Base-by-base conservation (phyloP, 202 grass and related monocot species). In the Dendrocalamus latiflorus region DNA sequence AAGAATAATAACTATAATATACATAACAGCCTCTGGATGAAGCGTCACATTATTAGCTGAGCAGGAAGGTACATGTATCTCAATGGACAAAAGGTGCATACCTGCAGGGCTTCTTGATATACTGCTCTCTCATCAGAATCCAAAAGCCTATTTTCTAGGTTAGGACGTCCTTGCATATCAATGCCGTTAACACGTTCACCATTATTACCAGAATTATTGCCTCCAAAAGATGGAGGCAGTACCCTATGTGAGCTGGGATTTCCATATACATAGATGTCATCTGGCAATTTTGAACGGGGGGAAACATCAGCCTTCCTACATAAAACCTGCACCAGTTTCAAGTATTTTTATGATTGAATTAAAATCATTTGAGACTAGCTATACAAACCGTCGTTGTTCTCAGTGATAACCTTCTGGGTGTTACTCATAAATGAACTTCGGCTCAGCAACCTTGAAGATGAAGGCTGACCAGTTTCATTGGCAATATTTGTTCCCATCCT, bases 91-190 rank as follows among this genome's bases (percentile, higher is more conserved):
- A 81, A 73, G 57, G 85, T 93, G n/a, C n/a, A n/a, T n/a, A n/a
- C n/a, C n/a, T n/a, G n/a, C n/a, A n/a, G n/a, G n/a, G n/a, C n/a
- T n/a, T 98, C 89, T 66, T 90, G 93, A 86, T 92, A 98, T 85
- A 98, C 87, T 6, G 85, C 79, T 71, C 96, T 90, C 81, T 98
- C 96, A 41, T 92, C 91, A 87, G 30, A 67, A 84, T 95, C 96
- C 68, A 91, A 10, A 54, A 18, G 59, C 65, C 87, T 91, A 75
- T 86, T 94, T 85, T 90, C 90, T 74, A 91, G 72, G 44, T 49
- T 93, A 70, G 86, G 56, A 36, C 55, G 89, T 67, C 75, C 84
- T 74, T 88, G 89, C 76, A 84, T 65, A 72, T 91, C 91, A 76
- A 75, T 79, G 20, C 72, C 67, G 21, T 88, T 83, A 81, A 25